Conservation (phyloP, 2,329 filamentous ascomycete genomes). For the Chalaropsis thielavioides region DNA sequence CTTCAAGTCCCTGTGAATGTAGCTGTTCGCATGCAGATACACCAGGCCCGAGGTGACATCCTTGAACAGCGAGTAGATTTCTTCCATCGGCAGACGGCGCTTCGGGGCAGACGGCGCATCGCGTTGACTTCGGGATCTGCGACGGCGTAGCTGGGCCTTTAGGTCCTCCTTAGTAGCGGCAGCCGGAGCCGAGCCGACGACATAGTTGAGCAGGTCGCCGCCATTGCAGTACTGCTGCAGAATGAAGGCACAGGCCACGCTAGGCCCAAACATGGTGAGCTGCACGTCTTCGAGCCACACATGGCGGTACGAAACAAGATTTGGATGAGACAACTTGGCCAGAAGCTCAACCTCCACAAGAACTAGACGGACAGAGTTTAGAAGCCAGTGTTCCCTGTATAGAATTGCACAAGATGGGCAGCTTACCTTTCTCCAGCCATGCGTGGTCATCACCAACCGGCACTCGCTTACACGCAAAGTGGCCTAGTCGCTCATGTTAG, state of each 20-base stretch:
- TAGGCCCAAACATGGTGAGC: conserved; percentile 74
- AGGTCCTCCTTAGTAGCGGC: conserved; percentile 65
- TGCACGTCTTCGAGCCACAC: conserved; percentile 90
- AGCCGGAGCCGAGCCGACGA: conserved; percentile 52
- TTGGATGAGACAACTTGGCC: conserved; percentile 82
- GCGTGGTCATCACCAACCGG: conserved; percentile 88
- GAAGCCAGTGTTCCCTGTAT: background rate
- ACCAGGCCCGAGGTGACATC: conserved; percentile 87
- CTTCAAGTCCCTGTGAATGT: conserved; percentile 92
- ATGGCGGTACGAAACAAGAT: conserved; percentile 90
- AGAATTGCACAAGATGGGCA: background rate
- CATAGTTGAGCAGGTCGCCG: conserved; percentile 77
- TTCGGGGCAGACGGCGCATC: conserved; percentile 45
- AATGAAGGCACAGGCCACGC: conserved; percentile 89
- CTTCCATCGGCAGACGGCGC: conserved; percentile 53
- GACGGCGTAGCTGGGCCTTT: conserved; percentile 72
- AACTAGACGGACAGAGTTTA: conserved; percentile 28
- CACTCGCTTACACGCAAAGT: conserved; percentile 93
- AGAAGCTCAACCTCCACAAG: conserved; percentile 85
- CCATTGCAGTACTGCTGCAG: conserved; percentile 95
- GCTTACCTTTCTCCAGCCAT: conserved; percentile 69
- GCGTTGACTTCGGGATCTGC: conserved; percentile 59
- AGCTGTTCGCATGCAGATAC: conserved; percentile 79
- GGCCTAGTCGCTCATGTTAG: conserved; percentile 28
- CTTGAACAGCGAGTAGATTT: conserved; percentile 93